phyloP scores from a whole-genome alignment of 257 asterid species.

The Jacaranda mimosifolia region DNA sequence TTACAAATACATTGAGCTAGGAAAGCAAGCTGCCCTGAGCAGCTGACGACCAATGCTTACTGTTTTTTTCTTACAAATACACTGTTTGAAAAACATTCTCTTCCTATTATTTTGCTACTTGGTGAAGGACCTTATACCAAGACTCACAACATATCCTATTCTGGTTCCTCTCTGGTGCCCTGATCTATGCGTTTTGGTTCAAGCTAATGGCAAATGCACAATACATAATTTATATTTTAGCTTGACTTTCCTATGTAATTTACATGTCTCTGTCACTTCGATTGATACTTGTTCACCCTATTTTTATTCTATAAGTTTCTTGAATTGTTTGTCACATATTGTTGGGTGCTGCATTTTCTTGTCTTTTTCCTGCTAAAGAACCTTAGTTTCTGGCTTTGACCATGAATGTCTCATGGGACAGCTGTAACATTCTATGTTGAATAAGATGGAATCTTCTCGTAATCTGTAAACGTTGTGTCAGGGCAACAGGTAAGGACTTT shows the following conservation, averaged over 20 bases:
- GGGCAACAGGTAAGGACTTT: constrained; percentile 81
- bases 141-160: background rate
- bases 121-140: too few relatives aligned
- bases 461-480: constrained; percentile 53
- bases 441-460: constrained; percentile 28
- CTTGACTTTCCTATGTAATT: background rate
- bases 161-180: background rate
- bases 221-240: background rate
- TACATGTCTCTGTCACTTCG: background rate
- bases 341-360: background rate
- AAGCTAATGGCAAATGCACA: background rate
- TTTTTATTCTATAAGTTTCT: too few relatives aligned
- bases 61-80: background rate
- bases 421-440: constrained; percentile 22
- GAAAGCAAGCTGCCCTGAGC: constrained; percentile 7
- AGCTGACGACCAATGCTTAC: background rate
- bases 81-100: constrained; percentile 3
- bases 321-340: background rate
- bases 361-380: constrained; percentile 11
- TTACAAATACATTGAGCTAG: constrained; percentile 16
- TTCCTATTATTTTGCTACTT: background rate
- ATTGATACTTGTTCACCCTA: constrained; percentile 17
- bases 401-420: background rate
- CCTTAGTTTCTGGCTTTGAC: constrained; percentile 9
- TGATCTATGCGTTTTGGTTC: background rate